phyloP scores from a whole-genome alignment of 2,329 filamentous ascomycete species.

The Alternaria sp. region DNA sequence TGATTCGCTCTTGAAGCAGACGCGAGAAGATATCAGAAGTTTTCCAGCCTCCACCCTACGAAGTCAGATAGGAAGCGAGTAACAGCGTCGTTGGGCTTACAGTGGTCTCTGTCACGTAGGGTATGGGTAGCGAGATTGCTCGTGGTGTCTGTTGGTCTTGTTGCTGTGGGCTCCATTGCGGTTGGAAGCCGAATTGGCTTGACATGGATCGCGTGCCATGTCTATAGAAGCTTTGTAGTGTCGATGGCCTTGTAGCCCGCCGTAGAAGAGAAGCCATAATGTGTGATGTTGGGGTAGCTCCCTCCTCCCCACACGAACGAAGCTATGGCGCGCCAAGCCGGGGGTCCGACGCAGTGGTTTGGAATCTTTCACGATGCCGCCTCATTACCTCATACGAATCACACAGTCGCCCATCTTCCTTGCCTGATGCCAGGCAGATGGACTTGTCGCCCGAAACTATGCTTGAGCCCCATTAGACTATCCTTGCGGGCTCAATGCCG shows the following conservation, averaged over 20 bases:
- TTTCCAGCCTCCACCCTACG: constrained; percentile 60
- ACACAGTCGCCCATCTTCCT: constrained; percentile 5
- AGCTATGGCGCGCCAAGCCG: constrained; percentile 32
- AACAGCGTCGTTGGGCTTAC: constrained; percentile 39
- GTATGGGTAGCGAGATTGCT: constrained; percentile 56
- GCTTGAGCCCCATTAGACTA: constrained; percentile 24
- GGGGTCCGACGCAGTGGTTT: constrained; percentile 23
- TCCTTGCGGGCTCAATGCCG: constrained; percentile 19
- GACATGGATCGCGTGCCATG: constrained; percentile 37
- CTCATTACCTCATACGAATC: not conserved
- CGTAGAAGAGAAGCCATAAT: constrained; percentile 47
- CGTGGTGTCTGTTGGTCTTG: constrained; percentile 37
- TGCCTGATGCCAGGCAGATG: constrained; percentile 43
- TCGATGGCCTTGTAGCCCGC: constrained; percentile 30
- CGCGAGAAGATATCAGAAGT: constrained; percentile 61
- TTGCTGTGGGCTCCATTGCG: constrained; percentile 27
- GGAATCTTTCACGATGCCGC: constrained; percentile 10
- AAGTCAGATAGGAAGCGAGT: constrained; percentile 38
- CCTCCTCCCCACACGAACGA: constrained; percentile 9
- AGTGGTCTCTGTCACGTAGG: constrained; percentile 61
- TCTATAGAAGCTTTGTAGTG: constrained; percentile 18
- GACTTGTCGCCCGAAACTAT: constrained; percentile 27
- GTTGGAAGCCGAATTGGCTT: constrained; percentile 37
- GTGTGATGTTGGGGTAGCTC: constrained; percentile 21
- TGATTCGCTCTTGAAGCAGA: constrained; percentile 78